Base-by-base conservation (phyloP, 495 filamentous ascomycete species). In the Lophiostoma macrostomum region DNA sequence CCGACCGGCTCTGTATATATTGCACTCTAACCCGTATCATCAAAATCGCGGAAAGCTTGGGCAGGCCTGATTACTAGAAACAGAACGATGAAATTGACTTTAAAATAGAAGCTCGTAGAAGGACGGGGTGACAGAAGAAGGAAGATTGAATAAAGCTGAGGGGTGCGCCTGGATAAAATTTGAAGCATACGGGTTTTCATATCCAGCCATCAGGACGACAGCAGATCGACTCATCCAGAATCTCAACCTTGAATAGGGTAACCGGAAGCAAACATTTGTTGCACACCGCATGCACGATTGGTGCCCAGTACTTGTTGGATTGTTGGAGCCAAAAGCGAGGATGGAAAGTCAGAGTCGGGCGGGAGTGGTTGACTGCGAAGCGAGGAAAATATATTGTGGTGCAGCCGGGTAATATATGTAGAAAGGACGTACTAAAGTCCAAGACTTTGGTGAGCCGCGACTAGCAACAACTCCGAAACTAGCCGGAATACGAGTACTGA, bases 321-420 rank as follows among this genome's bases (percentile, higher is more conserved):
- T 18, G 25, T 20, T 19, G 27, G 37, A 23, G 29, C 5, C 29
- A 27, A 14, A 43, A 28, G 23, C 32, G 39, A 34, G 29, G 34
- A 25, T 5, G 41, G 22, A 22, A 41, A 20, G 10, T 10, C 12
- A 32, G 22, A 28, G 28, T 41, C 28, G 51, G 47, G n/a, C n/a
- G n/a, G n/a, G n/a, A 36, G 37, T 20, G 32, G 40, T 44, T 28
- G 50, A 50, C 37, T 16, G 13, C 38, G 43, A 61, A 55, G 51
- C 57, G 50, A 51, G 49, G 30, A 29, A 20, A 20, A 61, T 61
- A 61, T 30, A 61, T 61, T 61, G 48, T 16, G 35, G 19, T 43
- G 24, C 42, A 48, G 22, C 13, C 45, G 50, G 50, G 28, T 61
- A 61, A 61, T 61, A 37, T 61, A 47, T 39, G 31, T 50, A 50